These are phyloP conservation scores for Sporisorium graminicola DNA, from an alignment of 1,284 basidiomycete genomes.

Conservation along the genomic window DNA sequence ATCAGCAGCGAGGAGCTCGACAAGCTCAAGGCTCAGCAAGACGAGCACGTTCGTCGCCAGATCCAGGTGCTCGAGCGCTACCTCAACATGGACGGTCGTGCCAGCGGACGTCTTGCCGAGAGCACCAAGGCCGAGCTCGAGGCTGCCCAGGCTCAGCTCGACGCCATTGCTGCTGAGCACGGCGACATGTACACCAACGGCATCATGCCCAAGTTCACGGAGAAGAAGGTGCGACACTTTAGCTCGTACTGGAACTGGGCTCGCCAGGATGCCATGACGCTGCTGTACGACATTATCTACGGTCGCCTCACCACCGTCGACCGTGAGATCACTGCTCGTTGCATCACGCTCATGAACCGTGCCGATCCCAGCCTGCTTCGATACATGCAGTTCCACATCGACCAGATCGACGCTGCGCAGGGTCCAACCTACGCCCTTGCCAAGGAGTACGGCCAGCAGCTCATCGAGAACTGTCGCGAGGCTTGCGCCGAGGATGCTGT, in stretches of 20 bases:
- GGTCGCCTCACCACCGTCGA: slow-evolving; percentile 92
- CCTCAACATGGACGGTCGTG: slow-evolving; percentile 89
- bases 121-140: slow-evolving; percentile 81
- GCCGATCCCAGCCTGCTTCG: slow-evolving; percentile 76
- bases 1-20: slow-evolving; percentile 99
- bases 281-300: slow-evolving; percentile 83
- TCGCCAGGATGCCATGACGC: slow-evolving; percentile 90
- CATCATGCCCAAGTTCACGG: slow-evolving; percentile 92
- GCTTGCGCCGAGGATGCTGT: slow-evolving; percentile 84
- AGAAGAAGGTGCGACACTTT: slow-evolving; percentile 95
- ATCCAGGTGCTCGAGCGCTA: slow-evolving; percentile 97
- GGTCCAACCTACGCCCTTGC: slow-evolving; percentile 93
- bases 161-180: slow-evolving; percentile 87
- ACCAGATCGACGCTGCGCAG: slow-evolving; percentile 79
- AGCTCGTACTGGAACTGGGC: slow-evolving; percentile 99
- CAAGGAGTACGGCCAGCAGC: slow-evolving; percentile 95
- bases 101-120: slow-evolving; percentile 89
- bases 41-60: slow-evolving; percentile 90
- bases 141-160: slow-evolving; percentile 85
- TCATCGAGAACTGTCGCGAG: slow-evolving; percentile 92
- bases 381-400: slow-evolving; percentile 97
- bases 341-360: slow-evolving; percentile 96
- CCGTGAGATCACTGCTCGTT: slow-evolving; percentile 75
- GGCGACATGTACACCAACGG: slow-evolving; percentile 94
- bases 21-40: slow-evolving; percentile 93